phyloP scores from a whole-genome alignment of 257 asterid species.

The Fraxinus excelsior region DNA sequence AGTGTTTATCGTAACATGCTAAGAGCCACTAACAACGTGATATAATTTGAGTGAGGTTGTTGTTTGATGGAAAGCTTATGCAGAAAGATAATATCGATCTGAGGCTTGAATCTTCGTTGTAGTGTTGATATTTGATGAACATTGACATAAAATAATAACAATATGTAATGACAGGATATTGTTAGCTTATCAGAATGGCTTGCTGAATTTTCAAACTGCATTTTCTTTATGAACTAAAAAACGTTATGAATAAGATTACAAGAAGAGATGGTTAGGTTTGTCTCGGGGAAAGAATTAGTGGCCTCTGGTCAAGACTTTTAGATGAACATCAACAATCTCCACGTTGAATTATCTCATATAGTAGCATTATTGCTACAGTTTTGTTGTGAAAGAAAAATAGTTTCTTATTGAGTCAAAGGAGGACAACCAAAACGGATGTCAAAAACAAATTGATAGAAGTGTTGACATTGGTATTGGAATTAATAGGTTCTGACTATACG shows the following conservation, averaged over 20 bases:
- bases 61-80: too few relatives aligned
- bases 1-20: too few relatives aligned
- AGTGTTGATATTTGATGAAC: neutral
- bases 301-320: neutral
- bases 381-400: neutral
- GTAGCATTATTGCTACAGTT: neutral
- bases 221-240: neutral
- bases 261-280: neutral
- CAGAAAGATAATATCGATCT: too few relatives aligned
- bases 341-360: neutral
- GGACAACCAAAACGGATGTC: neutral
- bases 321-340: neutral
- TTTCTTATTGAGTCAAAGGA: neutral
- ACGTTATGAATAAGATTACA: neutral
- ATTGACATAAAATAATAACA: neutral
- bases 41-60: too few relatives aligned
- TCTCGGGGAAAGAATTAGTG: neutral
- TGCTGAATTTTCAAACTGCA: neutral
- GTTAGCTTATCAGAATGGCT: neutral
- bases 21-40: too few relatives aligned
- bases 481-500: neutral
- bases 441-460: constrained; percentile 11
- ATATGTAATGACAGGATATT: neutral
- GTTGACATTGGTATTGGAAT: constrained; percentile 8
- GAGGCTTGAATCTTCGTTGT: too few relatives aligned